Conservation (phyloP, 2,329 filamentous ascomycete genomes). For the Dendryphion nanum region DNA sequence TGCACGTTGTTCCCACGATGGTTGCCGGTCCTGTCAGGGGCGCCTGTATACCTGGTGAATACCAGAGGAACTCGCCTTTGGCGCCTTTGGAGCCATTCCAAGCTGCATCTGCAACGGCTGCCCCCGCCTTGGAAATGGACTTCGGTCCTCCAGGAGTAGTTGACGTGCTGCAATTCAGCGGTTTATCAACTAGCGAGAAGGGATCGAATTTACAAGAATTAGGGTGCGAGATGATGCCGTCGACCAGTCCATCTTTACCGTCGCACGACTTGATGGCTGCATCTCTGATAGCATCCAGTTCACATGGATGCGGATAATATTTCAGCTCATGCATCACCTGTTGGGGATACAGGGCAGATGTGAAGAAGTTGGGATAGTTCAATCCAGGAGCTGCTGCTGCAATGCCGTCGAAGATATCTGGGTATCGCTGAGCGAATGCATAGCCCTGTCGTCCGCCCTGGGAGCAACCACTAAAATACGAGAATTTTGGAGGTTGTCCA, state of each 20-base stretch:
- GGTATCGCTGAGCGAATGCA: conserved; percentile 36
- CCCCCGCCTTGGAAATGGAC: conserved; percentile 11
- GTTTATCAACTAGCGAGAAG: conserved; percentile 9
- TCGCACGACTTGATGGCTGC: conserved; percentile 21
- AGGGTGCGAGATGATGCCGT: conserved; percentile 31
- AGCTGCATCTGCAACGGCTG: conserved; percentile 12
- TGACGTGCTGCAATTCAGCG: conserved; percentile 5
- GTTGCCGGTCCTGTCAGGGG: conserved; percentile 7
- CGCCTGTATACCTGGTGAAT: conserved; percentile 8
- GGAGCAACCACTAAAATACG: neutral
- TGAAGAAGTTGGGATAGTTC: conserved; percentile 6
- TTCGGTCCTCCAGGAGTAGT: neutral
- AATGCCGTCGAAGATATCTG: conserved; percentile 41
- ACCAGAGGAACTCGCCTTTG: conserved; percentile 17
- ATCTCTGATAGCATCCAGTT: conserved; percentile 17
- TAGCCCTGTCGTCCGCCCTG: neutral
- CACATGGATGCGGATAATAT: conserved; percentile 11
- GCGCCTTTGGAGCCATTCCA: conserved; percentile 14
- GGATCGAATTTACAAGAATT: conserved; percentile 21
- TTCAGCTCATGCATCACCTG: conserved; percentile 23
- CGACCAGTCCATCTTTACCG: conserved; percentile 18
- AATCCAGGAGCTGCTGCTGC: conserved; percentile 41
- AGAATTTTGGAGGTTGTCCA: neutral
- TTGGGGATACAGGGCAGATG: conserved; percentile 19
- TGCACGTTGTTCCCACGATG: conserved; percentile 12